Base-by-base conservation (phyloP, 768 basidiomycete genomes). In the Termitomyces sp. region DNA sequence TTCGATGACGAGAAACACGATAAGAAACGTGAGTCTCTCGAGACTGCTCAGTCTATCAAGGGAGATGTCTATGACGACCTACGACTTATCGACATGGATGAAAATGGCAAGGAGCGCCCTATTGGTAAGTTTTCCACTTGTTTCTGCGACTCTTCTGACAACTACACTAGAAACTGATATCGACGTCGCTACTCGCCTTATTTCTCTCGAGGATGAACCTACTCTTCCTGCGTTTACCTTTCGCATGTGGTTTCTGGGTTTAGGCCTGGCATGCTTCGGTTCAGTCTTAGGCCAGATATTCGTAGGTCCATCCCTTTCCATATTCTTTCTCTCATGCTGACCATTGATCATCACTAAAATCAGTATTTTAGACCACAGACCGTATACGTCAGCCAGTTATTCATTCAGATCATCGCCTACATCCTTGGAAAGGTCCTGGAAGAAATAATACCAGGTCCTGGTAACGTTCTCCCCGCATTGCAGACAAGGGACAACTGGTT, bases 231-330 rank as follows among this genome's bases (percentile, higher is more conserved):
- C 74, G 0, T 77, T 79, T 59, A 84, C 83, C 0, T 82, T 85
- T 68, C 71, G 83, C 16, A 78, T 82, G 64, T 78, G 79, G 74
- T 76, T 84, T 67, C 72, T 84, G 1, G 79, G 79, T 37, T 62
- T 83, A 16, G 83, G 82, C 10, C 72, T 84, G 18, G 76, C 81
- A 9, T 79, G 80, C 58, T 85, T 85, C 64, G 82, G 81, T 57
- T 75, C 72, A 41, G 82, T 83, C 4, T 67, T 79, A 5, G 71
- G 77, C 2, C 76, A 80, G 57, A 79, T 81, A 27, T 80, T 81
- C 63, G 77, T 78, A 60, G 20, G 76, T 54, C 8, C 24, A 26
- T 34, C 3, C 24, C 20, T 27, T 32, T 16, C n/a, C 4, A 12
- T 24, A 26, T 26, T 27, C 34, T 3, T 14, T 55, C 29, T 5